Evolutionary conservation across 1,284 basidiomycete species (phyloP), one percentile per base, ranked within the genome.

Genomic region (Ustilago esculenta): DNA sequence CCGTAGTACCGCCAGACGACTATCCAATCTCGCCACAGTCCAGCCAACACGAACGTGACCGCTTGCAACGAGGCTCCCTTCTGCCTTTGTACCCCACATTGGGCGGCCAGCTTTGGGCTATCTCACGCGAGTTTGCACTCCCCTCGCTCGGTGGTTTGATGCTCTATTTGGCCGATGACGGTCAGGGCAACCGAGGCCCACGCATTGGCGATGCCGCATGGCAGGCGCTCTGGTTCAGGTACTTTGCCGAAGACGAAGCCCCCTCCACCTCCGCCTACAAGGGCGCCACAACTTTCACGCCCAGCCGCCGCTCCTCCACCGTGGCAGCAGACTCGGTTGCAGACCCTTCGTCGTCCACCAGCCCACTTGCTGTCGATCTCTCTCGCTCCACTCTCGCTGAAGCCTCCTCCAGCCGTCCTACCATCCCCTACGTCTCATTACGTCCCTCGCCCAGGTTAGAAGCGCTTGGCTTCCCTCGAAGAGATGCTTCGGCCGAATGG

Each of bases 61-160:
- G 58, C 15, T 25, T 57, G 11, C 74, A 73, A 29, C 63, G 79
- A 29, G 79, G 79, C 32, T 73, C 72, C 17, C 73, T 81, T 2
- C 35, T 81, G 30, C 79, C 79, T 0, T 64, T 81, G 33, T 80
- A 80, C 44, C 79, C 79, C 0, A 79, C 79, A 0, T 68, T 81
- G 12, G 75, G 75, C 18, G 77, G 76, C 6, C 79, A 81, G 54
- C 72, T 81, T 6, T 81, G 77, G 53, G 79, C 79, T n/a, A 76
- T 81, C 46, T 67, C 79, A 4, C 69, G 79, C 42, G 77, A 81
- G 29, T 80, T 73, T n/a, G 75, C 73, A 2, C 48, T 81, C 12
- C 79, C 79, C 3, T 79, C 77, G 3, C 63, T 81, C 7, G 77
- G 76, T 30, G 79, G 79, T 4, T 58, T 81, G 39, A 63, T 75